phyloP scores from a whole-genome alignment of 2,329 filamentous ascomycete species.

The Microdochium trichocladiopsis region DNA sequence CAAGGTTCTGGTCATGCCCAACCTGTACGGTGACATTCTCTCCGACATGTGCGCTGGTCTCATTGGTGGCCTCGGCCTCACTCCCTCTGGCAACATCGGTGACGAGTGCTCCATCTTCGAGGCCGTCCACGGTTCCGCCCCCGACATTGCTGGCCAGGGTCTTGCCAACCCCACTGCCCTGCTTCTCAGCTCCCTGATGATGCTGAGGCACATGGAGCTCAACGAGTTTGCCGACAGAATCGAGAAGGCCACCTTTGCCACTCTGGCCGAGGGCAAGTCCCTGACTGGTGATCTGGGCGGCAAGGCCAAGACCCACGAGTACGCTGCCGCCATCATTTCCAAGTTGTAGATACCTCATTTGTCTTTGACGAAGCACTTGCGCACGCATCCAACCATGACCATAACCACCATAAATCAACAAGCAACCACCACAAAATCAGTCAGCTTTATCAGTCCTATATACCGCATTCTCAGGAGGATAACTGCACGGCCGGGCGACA shows the following conservation, averaged over 20 bases:
- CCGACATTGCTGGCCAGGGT: constrained; percentile 92
- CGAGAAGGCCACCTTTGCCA: constrained; percentile 91
- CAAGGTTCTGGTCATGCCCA: constrained; percentile 97
- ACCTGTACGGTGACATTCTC: constrained; percentile 98
- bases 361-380: neutral
- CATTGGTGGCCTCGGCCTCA: constrained; percentile 94
- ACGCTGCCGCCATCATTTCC: constrained; percentile 82
- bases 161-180: constrained; percentile 97
- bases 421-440: neutral
- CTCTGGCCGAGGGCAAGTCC: constrained; percentile 89
- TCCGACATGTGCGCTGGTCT: constrained; percentile 99
- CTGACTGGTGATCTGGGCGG: constrained; percentile 95
- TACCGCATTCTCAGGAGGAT: neutral
- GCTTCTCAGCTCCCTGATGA: constrained; percentile 96
- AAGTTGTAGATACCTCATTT: constrained; percentile 42
- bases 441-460: neutral
- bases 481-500: neutral
- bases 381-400: neutral
- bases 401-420: too few species aligned
- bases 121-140: constrained; percentile 94
- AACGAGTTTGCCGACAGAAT: constrained; percentile 78
- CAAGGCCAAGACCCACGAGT: constrained; percentile 93
- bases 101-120: constrained; percentile 99
- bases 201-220: constrained; percentile 97
- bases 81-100: constrained; percentile 96